Evolutionary conservation across 306 rosid species (phyloP), one percentile per base, ranked within the genome.

Genomic region (Quercus berberidifolia): DNA sequence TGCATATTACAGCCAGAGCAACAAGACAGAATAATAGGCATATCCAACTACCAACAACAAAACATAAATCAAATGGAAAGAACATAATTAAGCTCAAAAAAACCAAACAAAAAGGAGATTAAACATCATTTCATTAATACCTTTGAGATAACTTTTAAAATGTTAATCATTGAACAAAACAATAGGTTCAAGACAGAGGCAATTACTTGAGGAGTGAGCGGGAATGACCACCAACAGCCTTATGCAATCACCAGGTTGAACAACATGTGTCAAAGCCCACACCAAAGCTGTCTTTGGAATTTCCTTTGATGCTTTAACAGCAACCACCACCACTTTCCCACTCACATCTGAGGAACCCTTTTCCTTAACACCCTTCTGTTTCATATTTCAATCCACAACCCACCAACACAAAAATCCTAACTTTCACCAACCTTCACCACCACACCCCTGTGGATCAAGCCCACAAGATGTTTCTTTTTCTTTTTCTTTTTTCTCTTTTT

Each of bases 201-300:
- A 74, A 74, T 73, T 88, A 95, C 99, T 82, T 80, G 94, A 81
- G 58, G 90, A 82, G 69, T 80, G 78, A 80, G 87, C 79, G 19
- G 98, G 98, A 83, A 88, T 87, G 75, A 95, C 74, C 11, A 91
- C 94, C 83, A 95, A 83, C 41, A 95, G 87, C 92, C 91, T 95
- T 76, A 95, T 86, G 87, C 78, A 89, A 90, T 95, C 99, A 19
- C 96, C 99, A 23, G 97, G 98, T 78, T 90, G 98, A 83, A 88
- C 98, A 79, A 95, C 92, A 88, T 93, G 99, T 84, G 98, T 91
- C 91, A 95, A 78, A 85, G 99, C 98, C 99, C 99, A 95, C 41
- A 91, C 87, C 84, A 95, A 84, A 83, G 91, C 96, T 49, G 82
- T 82, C 76, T 77, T 95, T 49, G 98, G 80, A 77, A 95, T 90